Conservation (phyloP, 2,329 filamentous ascomycete species). For the Fusarium verticillioides region DNA sequence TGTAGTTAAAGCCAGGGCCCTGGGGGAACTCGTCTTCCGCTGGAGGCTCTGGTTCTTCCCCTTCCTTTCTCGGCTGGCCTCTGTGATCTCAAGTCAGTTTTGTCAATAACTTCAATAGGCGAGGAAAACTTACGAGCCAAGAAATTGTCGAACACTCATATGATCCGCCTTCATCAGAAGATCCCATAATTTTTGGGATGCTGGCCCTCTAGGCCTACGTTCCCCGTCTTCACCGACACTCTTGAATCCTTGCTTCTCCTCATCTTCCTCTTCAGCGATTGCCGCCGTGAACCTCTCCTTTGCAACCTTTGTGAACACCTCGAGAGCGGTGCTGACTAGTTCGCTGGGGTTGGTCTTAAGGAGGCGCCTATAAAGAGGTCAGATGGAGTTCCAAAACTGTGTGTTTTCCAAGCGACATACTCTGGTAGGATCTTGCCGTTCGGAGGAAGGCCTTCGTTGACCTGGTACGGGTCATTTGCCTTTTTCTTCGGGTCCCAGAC, state of each 20-base stretch:
- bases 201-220: not conserved
- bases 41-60: fast-evolving
- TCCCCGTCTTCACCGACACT: fast-evolving
- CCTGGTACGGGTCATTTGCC: fast-evolving
- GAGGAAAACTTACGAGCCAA: not conserved
- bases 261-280: not conserved
- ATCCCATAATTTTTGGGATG: not conserved
- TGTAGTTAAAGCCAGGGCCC: not conserved
- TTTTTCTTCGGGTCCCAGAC: fast-evolving
- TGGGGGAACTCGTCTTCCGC: fast-evolving
- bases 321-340: fast-evolving
- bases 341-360: not conserved
- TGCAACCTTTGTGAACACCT: fast-evolving
- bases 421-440: not conserved
- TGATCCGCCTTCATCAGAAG: not conserved
- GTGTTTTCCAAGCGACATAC: not conserved
- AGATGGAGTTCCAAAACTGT: not conserved
- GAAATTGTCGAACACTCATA: not conserved
- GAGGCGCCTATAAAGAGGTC: not conserved
- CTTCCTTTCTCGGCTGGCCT: fast-evolving
- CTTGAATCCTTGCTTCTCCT: not conserved
- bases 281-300: not conserved
- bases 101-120: no score
- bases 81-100: not conserved
- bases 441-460: not conserved